Percentiles rank a stretch among this genome's conserved stretches.
Evolutionary conservation across 441 rosid genomes (phyloP).

Genomic region (Cnidoscolus chayamansa): DNA sequence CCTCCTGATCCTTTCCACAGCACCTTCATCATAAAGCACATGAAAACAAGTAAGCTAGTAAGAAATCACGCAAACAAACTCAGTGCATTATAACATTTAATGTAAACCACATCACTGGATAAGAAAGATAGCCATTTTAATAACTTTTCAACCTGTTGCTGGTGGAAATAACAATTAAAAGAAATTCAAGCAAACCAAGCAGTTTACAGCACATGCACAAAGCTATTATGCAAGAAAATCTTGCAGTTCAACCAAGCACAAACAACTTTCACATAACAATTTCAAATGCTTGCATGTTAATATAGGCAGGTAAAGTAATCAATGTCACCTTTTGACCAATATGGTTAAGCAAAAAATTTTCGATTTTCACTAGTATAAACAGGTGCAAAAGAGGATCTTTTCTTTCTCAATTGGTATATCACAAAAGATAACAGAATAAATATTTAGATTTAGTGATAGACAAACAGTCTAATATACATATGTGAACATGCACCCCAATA

Average conservation of each 20-base stretch:
- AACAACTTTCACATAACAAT: background rate
- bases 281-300: background rate
- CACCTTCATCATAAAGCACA: slow-evolving; percentile 38
- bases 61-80: background rate
- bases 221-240: background rate
- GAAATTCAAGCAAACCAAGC: background rate
- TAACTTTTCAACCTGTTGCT: background rate
- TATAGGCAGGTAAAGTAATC: background rate
- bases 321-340: background rate
- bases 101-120: background rate
- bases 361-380: background rate
- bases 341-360: background rate
- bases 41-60: slow-evolving; percentile 13
- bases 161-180: background rate
- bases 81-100: background rate
- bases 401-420: background rate
- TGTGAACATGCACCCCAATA: background rate
- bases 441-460: background rate
- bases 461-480: background rate
- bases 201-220: background rate
- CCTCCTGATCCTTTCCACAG: slow-evolving; percentile 44
- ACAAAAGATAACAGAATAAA: background rate
- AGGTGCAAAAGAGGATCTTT: background rate
- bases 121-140: too few species aligned
- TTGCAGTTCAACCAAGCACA: background rate